phyloP scores from a whole-genome alignment of 1,139 yeast genomes.

The Yamadazyma epiphylla region DNA sequence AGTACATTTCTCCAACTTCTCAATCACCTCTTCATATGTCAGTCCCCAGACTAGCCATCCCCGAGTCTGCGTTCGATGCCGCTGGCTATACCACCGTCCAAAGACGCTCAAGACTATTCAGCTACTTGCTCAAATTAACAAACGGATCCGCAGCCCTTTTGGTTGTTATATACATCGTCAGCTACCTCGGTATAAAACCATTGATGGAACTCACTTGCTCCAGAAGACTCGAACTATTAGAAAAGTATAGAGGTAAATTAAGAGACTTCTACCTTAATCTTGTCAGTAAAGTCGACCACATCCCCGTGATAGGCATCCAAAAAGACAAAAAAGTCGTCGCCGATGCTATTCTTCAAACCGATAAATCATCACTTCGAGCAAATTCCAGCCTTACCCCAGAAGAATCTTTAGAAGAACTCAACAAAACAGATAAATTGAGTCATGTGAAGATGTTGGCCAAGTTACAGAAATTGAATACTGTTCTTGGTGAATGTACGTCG shows the following conservation, averaged over 20 bases:
- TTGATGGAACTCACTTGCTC: conserved; percentile 27
- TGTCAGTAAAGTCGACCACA: conserved; percentile 32
- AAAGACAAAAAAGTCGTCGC: conserved; percentile 26
- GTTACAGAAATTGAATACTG: conserved; percentile 19
- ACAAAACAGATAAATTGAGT: conserved; percentile 21
- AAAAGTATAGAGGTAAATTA: conserved; percentile 27
- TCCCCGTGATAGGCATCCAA: conserved; percentile 39
- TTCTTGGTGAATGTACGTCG: conserved; percentile 24
- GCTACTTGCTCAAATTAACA: conserved; percentile 29
- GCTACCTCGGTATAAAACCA: conserved; percentile 33
- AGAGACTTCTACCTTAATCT: conserved; percentile 36
- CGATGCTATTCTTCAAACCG: conserved; percentile 40
- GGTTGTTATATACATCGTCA: conserved; percentile 27
- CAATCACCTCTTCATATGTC: conserved; percentile 2
- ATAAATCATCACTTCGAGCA: conserved; percentile 18
- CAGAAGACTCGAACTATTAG: conserved; percentile 34
- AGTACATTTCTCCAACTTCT: too few relatives aligned
- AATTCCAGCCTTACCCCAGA: conserved; percentile 7
- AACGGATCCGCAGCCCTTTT: conserved; percentile 34
- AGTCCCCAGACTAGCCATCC: conserved; percentile 37
- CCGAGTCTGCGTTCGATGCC: conserved; percentile 41
- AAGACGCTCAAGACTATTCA: conserved; percentile 24
- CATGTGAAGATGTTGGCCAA: conserved; percentile 22
- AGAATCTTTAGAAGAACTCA: conserved; percentile 15
- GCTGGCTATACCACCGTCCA: conserved; percentile 18